A percentile compares a stretch with the other conserved stretches of the same genome.
phyloP scores from a whole-genome alignment of 2,329 filamentous ascomycete genomes.

The Hypoxylon sp. region DNA sequence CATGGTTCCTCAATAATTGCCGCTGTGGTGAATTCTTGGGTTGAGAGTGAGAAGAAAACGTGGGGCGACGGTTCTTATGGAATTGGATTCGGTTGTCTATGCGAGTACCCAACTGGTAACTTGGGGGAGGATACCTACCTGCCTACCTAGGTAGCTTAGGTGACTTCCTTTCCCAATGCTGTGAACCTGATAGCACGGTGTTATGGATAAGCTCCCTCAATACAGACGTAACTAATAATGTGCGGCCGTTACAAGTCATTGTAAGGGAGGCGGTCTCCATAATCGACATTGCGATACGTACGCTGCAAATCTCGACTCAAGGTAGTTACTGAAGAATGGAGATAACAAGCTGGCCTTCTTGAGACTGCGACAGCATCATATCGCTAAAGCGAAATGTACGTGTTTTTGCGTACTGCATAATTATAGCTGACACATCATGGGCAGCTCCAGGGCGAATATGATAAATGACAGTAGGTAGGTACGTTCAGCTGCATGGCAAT shows the following conservation, averaged over 20 bases:
- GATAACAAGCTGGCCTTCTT: not conserved
- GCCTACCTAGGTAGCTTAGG: too few relatives aligned
- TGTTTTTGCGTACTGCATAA: conserved; percentile 8
- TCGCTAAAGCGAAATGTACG: too few relatives aligned
- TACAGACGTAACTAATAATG: not conserved
- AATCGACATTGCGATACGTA: not conserved
- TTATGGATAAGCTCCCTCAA: not conserved
- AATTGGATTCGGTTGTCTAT: not conserved
- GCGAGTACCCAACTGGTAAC: conserved; percentile 11
- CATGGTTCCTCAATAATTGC: conserved; percentile 24
- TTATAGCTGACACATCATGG: conserved; percentile 1
- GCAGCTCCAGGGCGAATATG: conserved; percentile 7
- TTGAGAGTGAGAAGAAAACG: conserved; percentile 11
- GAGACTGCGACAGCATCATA: too few relatives aligned
- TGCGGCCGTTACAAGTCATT: not conserved
- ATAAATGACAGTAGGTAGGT: conserved; percentile 19
- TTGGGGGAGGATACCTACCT: not conserved
- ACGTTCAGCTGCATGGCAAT: conserved; percentile 16
- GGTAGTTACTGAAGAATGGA: not conserved
- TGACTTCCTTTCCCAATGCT: not conserved
- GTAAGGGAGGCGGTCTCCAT: not conserved
- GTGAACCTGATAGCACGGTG: not conserved
- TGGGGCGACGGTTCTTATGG: not conserved
- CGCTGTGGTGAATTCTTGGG: not conserved
- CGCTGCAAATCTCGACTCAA: not conserved